Evolutionary conservation across 331 rosid genomes (phyloP).

Genomic region (Cucumis variabilis): DNA sequence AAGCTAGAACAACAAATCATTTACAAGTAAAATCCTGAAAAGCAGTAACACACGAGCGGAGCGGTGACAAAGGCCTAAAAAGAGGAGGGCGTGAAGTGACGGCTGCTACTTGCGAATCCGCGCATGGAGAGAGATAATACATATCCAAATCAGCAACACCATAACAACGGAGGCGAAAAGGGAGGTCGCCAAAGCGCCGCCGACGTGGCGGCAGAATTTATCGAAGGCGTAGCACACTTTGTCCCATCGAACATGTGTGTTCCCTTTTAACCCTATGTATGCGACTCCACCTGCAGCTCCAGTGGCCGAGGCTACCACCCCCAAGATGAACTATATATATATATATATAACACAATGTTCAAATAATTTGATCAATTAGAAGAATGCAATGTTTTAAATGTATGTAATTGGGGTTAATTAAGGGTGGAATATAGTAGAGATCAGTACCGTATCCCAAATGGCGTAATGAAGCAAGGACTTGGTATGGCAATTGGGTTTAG

Average conservation of each 20-base stretch:
- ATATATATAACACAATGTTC: too few relatives aligned
- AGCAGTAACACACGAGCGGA: slow-evolving; percentile 2
- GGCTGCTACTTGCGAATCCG: slow-evolving; percentile 59
- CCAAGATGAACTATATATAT: slow-evolving; percentile 58
- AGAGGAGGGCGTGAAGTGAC: neutral
- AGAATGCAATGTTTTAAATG: too few relatives aligned
- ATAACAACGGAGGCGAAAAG: slow-evolving; percentile 66
- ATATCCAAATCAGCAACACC: slow-evolving; percentile 74
- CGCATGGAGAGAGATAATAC: slow-evolving; percentile 56
- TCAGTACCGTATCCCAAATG: slow-evolving; percentile 70
- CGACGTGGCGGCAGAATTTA: slow-evolving; percentile 71
- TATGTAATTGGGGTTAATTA: too few relatives aligned
- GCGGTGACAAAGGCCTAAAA: neutral
- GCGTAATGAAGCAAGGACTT: slow-evolving; percentile 58
- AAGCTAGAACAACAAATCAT: neutral
- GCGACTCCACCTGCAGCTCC: slow-evolving; percentile 81
- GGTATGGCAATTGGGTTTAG: slow-evolving; percentile 51
- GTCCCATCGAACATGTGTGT: slow-evolving; percentile 58
- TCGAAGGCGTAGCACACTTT: slow-evolving; percentile 68
- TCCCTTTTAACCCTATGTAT: slow-evolving; percentile 81
- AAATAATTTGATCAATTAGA: too few relatives aligned
- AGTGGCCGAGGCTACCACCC: slow-evolving; percentile 74
- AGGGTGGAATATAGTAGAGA: too few relatives aligned
- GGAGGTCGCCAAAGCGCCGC: slow-evolving; percentile 60
- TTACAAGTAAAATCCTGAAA: slow-evolving; percentile 14